A percentile compares a stretch with the other conserved stretches of the same genome.
Evolutionary conservation across 306 rosid genomes (phyloP).

Genomic region (Begonia masoniana): DNA sequence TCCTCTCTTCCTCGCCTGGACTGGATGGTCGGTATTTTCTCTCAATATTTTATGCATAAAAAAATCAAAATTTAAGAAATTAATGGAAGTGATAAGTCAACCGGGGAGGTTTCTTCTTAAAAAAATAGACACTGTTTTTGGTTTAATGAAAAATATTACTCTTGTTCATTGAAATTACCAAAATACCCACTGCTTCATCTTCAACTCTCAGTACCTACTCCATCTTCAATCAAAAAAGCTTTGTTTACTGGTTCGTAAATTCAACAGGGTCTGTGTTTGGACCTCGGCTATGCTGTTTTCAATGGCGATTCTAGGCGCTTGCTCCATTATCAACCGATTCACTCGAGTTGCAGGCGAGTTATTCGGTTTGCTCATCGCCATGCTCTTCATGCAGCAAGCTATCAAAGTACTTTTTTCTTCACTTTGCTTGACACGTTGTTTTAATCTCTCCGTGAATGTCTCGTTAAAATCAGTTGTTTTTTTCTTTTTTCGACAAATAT

Average conservation of each 20-base stretch:
- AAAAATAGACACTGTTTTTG: too few relatives aligned
- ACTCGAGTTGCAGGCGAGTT: slow-evolving; percentile 91
- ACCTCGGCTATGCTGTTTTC: slow-evolving; percentile 68
- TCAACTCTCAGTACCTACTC: too few relatives aligned
- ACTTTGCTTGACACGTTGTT: background rate
- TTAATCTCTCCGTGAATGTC: too few relatives aligned
- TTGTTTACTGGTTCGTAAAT: background rate
- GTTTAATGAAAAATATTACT: too few relatives aligned
- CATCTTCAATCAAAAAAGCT: too few relatives aligned
- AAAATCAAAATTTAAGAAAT: too few relatives aligned
- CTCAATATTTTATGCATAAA: background rate
- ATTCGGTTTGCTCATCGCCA: slow-evolving; percentile 87
- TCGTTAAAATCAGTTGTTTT: background rate
- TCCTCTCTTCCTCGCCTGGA: slow-evolving; percentile 75
- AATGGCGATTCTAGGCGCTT: slow-evolving; percentile 79
- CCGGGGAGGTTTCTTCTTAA: too few relatives aligned
- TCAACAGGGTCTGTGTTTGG: slow-evolving; percentile 87
- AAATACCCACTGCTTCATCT: too few relatives aligned
- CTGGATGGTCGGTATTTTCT: slow-evolving; percentile 53
- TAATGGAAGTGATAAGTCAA: too few relatives aligned
- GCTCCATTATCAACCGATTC: slow-evolving; percentile 91
- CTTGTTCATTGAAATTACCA: too few relatives aligned
- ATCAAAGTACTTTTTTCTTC: slow-evolving; percentile 35
- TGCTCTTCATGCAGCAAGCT: slow-evolving; percentile 99
- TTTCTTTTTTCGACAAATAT: background rate